phyloP scores from a whole-genome alignment of 2,329 filamentous ascomycete genomes.

The Monosporascus sp. region DNA sequence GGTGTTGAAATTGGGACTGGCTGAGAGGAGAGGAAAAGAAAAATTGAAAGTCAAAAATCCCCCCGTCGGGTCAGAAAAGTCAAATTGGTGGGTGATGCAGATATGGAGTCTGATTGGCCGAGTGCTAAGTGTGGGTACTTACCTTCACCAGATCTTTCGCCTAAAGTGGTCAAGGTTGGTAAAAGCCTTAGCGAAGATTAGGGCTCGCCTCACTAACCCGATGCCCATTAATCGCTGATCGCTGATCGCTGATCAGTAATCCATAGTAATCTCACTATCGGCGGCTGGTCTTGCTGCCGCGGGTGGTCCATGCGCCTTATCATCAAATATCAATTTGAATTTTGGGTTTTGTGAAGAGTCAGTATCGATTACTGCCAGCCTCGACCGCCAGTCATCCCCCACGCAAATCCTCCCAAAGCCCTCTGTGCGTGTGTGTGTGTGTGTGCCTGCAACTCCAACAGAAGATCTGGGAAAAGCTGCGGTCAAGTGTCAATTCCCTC shows the following conservation, averaged over 20 bases:
- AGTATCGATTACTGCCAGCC: neutral
- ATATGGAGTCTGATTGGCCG: neutral
- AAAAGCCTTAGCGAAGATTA: neutral
- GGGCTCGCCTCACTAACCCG: neutral
- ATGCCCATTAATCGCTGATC: too few species aligned
- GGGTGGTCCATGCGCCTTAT: too few species aligned
- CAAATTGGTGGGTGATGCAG: neutral
- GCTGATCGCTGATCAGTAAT: too few species aligned
- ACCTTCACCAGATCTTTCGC: neutral
- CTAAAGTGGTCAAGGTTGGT: neutral
- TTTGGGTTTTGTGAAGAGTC: neutral
- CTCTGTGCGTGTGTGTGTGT: neutral
- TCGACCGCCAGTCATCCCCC: neutral
- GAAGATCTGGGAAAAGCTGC: neutral
- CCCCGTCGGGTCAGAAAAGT: neutral
- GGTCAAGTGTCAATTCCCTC: neutral
- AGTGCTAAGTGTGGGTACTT: neutral
- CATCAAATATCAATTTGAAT: too few species aligned
- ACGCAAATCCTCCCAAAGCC: neutral
- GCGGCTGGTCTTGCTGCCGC: too few species aligned
- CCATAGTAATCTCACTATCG: too few species aligned
- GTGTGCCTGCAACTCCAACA: too few species aligned
- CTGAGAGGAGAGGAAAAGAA: conserved; percentile 8
- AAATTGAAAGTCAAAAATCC: conserved; percentile 2
- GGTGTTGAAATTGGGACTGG: conserved; percentile 14